phyloP scores from a whole-genome alignment of 129 eudicot genomes.

The Heracleum sosnowskyi region DNA sequence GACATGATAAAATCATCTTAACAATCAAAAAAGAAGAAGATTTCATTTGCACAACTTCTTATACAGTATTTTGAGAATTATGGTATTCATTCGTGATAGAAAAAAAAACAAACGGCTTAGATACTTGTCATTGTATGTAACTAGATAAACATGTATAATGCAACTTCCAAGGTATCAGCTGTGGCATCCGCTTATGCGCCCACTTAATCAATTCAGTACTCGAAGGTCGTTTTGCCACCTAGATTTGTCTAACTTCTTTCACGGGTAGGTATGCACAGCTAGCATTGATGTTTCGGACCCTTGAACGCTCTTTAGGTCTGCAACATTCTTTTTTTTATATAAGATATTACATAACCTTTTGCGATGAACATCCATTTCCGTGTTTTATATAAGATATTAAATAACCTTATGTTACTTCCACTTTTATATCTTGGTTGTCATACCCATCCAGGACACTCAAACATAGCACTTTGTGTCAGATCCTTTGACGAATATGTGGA shows the following conservation, averaged over 20 bases:
- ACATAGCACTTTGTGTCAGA: not conserved
- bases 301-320: not conserved
- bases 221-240: not conserved
- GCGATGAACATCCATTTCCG: not conserved
- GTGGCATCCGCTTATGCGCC: not conserved
- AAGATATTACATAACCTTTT: too few relatives aligned
- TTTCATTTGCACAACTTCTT: not conserved
- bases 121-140: not conserved
- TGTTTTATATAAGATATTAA: too few relatives aligned
- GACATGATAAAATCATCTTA: not conserved
- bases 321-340: too few relatives aligned
- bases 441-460: not conserved
- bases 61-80: not conserved
- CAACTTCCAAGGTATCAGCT: not conserved
- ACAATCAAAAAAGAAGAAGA: too few relatives aligned
- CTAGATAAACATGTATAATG: not conserved
- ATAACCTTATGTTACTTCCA: not conserved
- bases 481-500: not conserved
- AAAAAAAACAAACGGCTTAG: not conserved
- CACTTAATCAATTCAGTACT: not conserved
- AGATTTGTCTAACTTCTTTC: too few relatives aligned
- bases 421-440: not conserved
- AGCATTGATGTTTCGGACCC: not conserved
- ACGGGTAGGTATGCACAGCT: not conserved
- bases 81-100: not conserved